phyloP scores from a whole-genome alignment of 257 asterid genomes.

The Thymus quinquecostatus region DNA sequence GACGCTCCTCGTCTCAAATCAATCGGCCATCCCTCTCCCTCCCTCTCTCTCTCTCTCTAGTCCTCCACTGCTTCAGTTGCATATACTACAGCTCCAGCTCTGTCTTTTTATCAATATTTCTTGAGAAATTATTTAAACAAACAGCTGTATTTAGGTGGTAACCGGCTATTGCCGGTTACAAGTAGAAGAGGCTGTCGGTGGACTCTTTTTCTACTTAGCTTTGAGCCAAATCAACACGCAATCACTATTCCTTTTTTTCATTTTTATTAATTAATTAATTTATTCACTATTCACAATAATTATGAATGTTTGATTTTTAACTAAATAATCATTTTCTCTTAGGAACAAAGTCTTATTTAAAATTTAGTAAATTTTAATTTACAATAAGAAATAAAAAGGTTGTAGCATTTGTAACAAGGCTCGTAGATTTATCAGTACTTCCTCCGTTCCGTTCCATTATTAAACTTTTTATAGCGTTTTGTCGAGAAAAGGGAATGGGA shows the following conservation, averaged over 20 bases:
- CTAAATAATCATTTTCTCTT: no score
- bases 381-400: no score
- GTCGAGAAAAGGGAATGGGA: not conserved
- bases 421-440: no score
- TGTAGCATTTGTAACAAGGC: no score
- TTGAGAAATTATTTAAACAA: constrained; percentile 28
- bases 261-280: not conserved
- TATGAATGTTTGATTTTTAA: no score
- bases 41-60: constrained; percentile 7
- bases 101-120: constrained; percentile 38
- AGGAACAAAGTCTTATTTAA: no score
- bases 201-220: not conserved
- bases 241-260: constrained; percentile 3
- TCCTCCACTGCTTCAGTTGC: not conserved
- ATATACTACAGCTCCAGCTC: constrained; percentile 14
- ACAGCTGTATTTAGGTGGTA: constrained; percentile 13
- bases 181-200: constrained; percentile 37
- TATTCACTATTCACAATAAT: no score
- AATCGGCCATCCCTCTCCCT: constrained; percentile 35
- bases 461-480: no score
- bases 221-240: not conserved
- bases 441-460: no score
- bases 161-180: constrained; percentile 38
- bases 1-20: constrained; percentile 35
- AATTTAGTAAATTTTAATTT: no score